phyloP scores from a whole-genome alignment of 75 land plant genomes.

The Pinus tabuliformis region DNA sequence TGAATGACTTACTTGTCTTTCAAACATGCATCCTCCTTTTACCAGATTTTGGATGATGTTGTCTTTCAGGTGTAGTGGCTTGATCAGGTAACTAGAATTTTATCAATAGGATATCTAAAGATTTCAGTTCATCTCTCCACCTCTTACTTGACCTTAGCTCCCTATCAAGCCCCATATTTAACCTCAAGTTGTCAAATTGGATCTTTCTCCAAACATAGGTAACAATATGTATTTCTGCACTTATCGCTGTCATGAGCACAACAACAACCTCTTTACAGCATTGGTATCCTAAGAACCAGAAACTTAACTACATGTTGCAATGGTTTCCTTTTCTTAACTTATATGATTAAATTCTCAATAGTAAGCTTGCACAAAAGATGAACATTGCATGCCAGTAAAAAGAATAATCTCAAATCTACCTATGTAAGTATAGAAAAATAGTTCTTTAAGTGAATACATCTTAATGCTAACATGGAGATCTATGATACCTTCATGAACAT shows the following conservation, averaged over 20 bases:
- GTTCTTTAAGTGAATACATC: too few species aligned
- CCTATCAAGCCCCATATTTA: constrained; percentile 3
- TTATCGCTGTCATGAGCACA: not conserved
- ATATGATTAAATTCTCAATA: too few species aligned
- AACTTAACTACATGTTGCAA: too few species aligned
- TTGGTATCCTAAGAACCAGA: too few species aligned
- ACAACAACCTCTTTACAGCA: not conserved
- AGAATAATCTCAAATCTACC: too few species aligned
- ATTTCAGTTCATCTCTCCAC: not conserved
- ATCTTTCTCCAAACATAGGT: not conserved
- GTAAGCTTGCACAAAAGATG: too few species aligned
- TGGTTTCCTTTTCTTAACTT: too few species aligned
- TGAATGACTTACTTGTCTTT: not conserved
- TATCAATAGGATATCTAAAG: not conserved
- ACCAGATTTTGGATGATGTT: not conserved
- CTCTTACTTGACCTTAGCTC: constrained; percentile 10
- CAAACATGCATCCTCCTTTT: not conserved
- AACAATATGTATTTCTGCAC: too few species aligned
- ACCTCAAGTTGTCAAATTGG: not conserved
- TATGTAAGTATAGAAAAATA: too few species aligned
- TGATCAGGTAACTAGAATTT: not conserved
- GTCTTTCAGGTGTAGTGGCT: not conserved
- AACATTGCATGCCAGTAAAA: too few species aligned
- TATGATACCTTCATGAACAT: too few species aligned
- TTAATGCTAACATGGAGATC: too few species aligned